Evolutionary conservation across 1,284 basidiomycete genomes (phyloP).

Genomic region (Melanopsichium pennsylvanicum): DNA sequence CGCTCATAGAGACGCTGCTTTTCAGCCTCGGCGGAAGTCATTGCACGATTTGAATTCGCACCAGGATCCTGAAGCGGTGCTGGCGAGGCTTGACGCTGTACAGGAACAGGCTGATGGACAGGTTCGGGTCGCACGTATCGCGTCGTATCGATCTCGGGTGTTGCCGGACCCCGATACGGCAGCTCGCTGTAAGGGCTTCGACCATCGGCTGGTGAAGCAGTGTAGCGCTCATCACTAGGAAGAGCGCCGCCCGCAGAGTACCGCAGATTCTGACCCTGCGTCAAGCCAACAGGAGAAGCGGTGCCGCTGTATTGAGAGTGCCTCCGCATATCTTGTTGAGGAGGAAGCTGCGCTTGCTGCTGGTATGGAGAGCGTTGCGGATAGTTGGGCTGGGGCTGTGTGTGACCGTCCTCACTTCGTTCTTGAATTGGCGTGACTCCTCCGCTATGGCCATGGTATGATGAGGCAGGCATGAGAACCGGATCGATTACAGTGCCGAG

Average conservation of each 20-base stretch:
- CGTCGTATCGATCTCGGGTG: conserved; percentile 19
- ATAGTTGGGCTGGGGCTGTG: background rate
- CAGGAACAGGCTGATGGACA: conserved; percentile 8
- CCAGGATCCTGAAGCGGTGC: no score
- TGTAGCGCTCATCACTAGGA: conserved; percentile 6
- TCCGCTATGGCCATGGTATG: conserved; percentile 33
- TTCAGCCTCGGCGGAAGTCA: conserved; percentile 52
- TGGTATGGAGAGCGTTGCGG: conserved; percentile 10
- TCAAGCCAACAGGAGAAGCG: background rate
- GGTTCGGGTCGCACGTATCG: conserved; percentile 31
- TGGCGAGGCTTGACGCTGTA: conserved; percentile 6
- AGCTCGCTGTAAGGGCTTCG: conserved; percentile 11
- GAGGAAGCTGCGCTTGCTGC: conserved; percentile 4
- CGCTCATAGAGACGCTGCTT: conserved; percentile 60
- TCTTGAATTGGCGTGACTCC: conserved; percentile 35
- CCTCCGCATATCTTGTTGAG: conserved; percentile 14
- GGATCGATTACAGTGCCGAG: conserved; percentile 32
- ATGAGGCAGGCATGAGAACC: conserved; percentile 23
- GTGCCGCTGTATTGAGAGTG: conserved; percentile 11
- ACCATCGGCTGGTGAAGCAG: conserved; percentile 12
- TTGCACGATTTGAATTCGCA: background rate
- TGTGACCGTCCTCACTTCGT: conserved; percentile 22
- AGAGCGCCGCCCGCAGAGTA: conserved; percentile 8
- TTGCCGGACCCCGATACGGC: conserved; percentile 12
- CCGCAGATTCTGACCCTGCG: background rate